Base-by-base conservation (phyloP, 768 basidiomycete species). In the Suillus luteus region DNA sequence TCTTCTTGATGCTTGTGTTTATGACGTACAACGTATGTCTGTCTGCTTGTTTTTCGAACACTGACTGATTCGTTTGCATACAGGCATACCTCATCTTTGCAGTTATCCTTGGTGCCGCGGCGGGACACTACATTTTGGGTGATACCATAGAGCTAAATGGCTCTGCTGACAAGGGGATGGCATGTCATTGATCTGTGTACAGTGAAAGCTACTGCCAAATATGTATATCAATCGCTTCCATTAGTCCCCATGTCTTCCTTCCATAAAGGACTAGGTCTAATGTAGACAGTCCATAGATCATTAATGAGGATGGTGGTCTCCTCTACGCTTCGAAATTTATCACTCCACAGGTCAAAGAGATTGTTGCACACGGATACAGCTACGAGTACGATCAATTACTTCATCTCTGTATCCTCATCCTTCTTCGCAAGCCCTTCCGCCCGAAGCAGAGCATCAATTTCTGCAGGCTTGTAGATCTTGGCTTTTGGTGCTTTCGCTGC, bases 1-100 rank as follows among this genome's bases (percentile, higher is more conserved):
- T 91, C 81, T 93, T 93, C 84, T 85, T 94, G 72, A 97, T 97
- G 95, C 80, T 97, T 63, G 88, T 96, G 46, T 95, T 94, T 77
- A 96, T 97, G 95, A 96, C 95, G 5, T 97, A 96, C 78, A 97
- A 97, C 68, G 93, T 94, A 64, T 71, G 91, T 79, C 27, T 19
- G 35, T 46, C 8, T 46, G 22, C 11, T 55, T 57, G 55, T 14
- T 63, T 51, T 9, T 49, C 2, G 11, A 44, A 5, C 22, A 67
- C 46, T 64, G 8, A 62, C 52, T 59, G 59, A 19, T 51, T 24
- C 19, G 9, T 24, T 58, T 35, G 12, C 19, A 38, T 54, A 1
- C 67, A 95, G 93, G 93, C 90, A 40, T 96, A 95, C 69, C 86
- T 96, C 40, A 93, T 96, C 71, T 71, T 84, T 35, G 87, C 95